Conservation (phyloP, 1,139 yeast species). For the Yamadazyma spencermartinsiae region DNA sequence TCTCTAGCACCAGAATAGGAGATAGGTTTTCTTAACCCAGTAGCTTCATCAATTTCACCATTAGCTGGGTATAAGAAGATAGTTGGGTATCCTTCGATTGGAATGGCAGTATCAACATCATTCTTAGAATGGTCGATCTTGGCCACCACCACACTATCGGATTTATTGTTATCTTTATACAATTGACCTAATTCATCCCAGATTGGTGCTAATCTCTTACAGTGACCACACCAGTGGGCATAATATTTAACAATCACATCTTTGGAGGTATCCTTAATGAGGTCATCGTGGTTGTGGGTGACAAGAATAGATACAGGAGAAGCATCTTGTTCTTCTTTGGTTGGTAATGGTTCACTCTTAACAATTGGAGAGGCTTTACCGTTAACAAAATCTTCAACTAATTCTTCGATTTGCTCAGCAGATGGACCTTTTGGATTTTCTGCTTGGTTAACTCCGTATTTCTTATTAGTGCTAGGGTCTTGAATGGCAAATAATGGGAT, state of each 20-base stretch:
- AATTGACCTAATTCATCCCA: conserved; percentile 84
- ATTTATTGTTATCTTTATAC: conserved; percentile 49
- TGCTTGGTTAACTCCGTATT: conserved; percentile 65
- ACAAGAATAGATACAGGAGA: conserved; percentile 77
- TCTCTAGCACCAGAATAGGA: conserved; percentile 73
- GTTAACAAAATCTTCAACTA: conserved; percentile 61
- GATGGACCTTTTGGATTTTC: conserved; percentile 42
- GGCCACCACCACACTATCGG: conserved; percentile 68
- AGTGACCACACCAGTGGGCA: conserved; percentile 99
- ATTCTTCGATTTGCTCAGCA: conserved; percentile 47
- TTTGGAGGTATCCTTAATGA: conserved; percentile 67
- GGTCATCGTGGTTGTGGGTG: conserved; percentile 75
- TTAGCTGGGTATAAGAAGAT: conserved; percentile 86
- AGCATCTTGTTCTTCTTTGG: conserved; percentile 62
- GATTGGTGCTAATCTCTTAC: conserved; percentile 91
- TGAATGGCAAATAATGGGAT: conserved; percentile 93
- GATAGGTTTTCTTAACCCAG: conserved; percentile 62
- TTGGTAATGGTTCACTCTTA: conserved; percentile 86
- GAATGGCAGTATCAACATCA: conserved; percentile 70
- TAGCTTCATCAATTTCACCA: conserved; percentile 64
- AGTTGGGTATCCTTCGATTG: conserved; percentile 91
- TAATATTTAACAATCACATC: conserved; percentile 92
- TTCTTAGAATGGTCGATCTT: conserved; percentile 87
- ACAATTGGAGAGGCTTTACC: conserved; percentile 72
- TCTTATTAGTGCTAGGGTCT: conserved; percentile 63